Base-by-base conservation (phyloP, 768 basidiomycete genomes). In the Xerocomellus dryophilus region DNA sequence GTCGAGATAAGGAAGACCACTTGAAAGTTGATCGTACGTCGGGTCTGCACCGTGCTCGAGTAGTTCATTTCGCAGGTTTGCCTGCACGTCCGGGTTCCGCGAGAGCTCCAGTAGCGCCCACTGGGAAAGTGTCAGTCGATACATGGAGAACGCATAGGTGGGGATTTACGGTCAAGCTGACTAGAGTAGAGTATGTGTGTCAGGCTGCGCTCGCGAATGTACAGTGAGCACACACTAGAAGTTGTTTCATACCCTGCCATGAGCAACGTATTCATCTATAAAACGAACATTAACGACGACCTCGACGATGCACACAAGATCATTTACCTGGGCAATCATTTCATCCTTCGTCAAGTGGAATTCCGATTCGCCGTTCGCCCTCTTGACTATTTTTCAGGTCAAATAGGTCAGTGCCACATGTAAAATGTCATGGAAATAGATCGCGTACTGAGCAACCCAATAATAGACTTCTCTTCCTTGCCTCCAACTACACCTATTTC, bases 41-140 rank as follows among this genome's bases (percentile, higher is more conserved):
- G 81, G 81, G 61, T 84, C 83, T 15, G 58, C 43, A 6, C 61
- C 64, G 43, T 77, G 76, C 18, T 70, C 65, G 5, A 70, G 53
- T 9, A 85, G 72, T 38, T 85, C 82, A 2, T 76, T 70, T 35
- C 82, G 76, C 10, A 85, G 64, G 32, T 71, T 77, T 15, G 71
- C 62, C 61, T 85, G 83, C 6, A 73, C 66, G 18, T 79, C 72
- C 0, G 69, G 74, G 50, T 79, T 64, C 18, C 71, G 72, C 2
- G 72, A 73, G 0, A 85, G 73, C 55, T 84, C 82, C 20, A 84
- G 74, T 0, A 86, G 69, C 2, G 81, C 77, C 81, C 83, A 84
- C 78, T 79, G 18, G 12, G 7, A 7, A 17, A 6, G 5, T 11
- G 11, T 39, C 14, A 23, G n/a, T 39, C 6, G 15, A 12, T 12